phyloP scores from a whole-genome alignment of 1,284 basidiomycete genomes.

The Boletus sp. region DNA sequence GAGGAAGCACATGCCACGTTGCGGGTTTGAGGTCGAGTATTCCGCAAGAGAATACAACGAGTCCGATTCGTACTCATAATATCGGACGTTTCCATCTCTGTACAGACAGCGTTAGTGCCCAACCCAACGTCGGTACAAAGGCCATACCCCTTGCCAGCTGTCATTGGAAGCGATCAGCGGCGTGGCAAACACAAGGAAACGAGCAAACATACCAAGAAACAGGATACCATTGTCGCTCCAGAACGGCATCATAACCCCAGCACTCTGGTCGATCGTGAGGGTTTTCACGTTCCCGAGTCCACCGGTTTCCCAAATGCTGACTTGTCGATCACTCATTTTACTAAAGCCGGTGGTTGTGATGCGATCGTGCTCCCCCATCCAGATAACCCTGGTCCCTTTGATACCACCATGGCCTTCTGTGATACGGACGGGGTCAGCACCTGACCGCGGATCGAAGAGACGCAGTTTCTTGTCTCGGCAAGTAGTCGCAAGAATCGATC shows the following conservation, averaged over 20 bases:
- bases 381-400: constrained; percentile 89
- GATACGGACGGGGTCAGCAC: constrained; percentile 78
- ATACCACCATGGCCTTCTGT: constrained; percentile 92
- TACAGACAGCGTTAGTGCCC: constrained; percentile 20
- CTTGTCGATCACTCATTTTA: constrained; percentile 92
- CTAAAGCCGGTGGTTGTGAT: constrained; percentile 96
- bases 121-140: constrained; percentile 19
- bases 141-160: constrained; percentile 76
- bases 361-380: constrained; percentile 89
- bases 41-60: constrained; percentile 82
- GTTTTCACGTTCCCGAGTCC: constrained; percentile 77
- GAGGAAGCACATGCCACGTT: constrained; percentile 96
- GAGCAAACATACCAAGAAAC: constrained; percentile 72
- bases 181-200: background rate
- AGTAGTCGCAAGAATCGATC: constrained; percentile 78
- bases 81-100: constrained; percentile 92
- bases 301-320: constrained; percentile 85
- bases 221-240: constrained; percentile 94
- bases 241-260: constrained; percentile 97
- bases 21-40: constrained; percentile 89
- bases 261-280: constrained; percentile 81
- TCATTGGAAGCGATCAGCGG: constrained; percentile 6
- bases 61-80: constrained; percentile 95
- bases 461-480: constrained; percentile 93
- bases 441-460: constrained; percentile 86